Conservation (phyloP, 2,329 filamentous ascomycete genomes). For the Pseudocercospora fuligena region DNA sequence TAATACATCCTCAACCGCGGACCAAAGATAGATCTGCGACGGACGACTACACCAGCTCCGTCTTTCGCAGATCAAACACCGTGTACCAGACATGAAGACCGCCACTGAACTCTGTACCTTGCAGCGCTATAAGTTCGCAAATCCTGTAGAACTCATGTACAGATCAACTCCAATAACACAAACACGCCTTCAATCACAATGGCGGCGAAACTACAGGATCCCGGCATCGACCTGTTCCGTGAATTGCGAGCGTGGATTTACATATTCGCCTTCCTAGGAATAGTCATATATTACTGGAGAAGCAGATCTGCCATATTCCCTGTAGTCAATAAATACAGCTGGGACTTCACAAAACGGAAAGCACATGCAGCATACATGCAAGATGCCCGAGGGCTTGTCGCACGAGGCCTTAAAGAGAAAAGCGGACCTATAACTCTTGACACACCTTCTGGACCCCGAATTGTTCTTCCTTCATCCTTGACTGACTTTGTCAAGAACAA, state of each 20-base stretch:
- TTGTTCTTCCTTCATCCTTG: conserved; percentile 9
- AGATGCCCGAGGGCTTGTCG: neutral
- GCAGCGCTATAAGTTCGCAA: neutral
- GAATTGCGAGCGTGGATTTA: neutral
- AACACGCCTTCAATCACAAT: neutral
- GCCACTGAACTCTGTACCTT: neutral
- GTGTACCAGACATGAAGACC: neutral
- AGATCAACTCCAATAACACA: neutral
- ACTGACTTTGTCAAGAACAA: conserved; percentile 24
- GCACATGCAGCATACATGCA: neutral
- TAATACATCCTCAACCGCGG: neutral
- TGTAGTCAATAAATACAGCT: neutral
- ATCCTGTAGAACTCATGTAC: neutral
- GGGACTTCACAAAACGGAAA: neutral
- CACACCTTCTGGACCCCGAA: conserved; percentile 10
- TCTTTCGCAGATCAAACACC: neutral
- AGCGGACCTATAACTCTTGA: conserved; percentile 7
- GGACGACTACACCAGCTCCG: neutral
- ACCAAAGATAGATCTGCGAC: neutral
- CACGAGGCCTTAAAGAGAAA: neutral
- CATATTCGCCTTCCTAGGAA: neutral
- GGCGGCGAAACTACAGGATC: neutral
- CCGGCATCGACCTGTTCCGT: neutral
- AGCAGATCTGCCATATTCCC: neutral
- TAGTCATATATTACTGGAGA: neutral